Evolutionary conservation across 2,329 filamentous ascomycete species (phyloP).

Genomic region (Apiospora hydei): DNA sequence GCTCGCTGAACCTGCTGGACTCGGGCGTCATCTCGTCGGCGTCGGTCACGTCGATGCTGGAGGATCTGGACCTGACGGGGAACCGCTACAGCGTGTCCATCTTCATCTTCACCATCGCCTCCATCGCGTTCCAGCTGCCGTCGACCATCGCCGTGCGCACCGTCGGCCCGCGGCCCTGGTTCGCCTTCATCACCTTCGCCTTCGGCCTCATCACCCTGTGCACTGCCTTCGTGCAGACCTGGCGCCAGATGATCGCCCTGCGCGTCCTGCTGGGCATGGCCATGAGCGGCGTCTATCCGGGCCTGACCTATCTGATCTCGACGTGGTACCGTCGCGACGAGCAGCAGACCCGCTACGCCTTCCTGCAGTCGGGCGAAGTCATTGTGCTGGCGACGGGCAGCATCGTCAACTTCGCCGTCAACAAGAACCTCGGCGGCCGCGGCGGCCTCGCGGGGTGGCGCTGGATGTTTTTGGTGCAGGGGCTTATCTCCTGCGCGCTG

Average conservation of each 20-base stretch:
- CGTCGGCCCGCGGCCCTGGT: constrained; percentile 69
- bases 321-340: constrained; percentile 70
- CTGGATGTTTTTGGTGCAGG: constrained; percentile 75
- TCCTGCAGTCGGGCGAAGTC: constrained; percentile 70
- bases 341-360: constrained; percentile 71
- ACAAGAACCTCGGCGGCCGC: constrained; percentile 61
- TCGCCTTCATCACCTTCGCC: constrained; percentile 71
- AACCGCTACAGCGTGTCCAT: constrained; percentile 74
- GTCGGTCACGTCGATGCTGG: constrained; percentile 72
- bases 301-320: constrained; percentile 59
- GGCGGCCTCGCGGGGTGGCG: constrained; percentile 68
- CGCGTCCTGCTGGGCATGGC: constrained; percentile 70
- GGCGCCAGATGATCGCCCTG: constrained; percentile 74
- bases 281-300: constrained; percentile 63
- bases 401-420: constrained; percentile 74
- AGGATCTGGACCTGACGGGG: constrained; percentile 68
- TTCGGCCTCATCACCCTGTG: constrained; percentile 69
- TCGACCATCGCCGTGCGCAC: constrained; percentile 71
- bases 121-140: constrained; percentile 72
- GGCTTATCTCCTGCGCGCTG: constrained; percentile 64
- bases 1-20: constrained; percentile 73
- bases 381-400: constrained; percentile 69
- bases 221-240: constrained; percentile 71
- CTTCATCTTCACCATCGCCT: constrained; percentile 75
- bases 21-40: constrained; percentile 74